Percentiles rank a stretch among this genome's conserved stretches.
These are phyloP conservation scores for Fusarium armeniacum DNA, from an alignment of 2,329 filamentous ascomycete species.

Conservation along the genomic window DNA sequence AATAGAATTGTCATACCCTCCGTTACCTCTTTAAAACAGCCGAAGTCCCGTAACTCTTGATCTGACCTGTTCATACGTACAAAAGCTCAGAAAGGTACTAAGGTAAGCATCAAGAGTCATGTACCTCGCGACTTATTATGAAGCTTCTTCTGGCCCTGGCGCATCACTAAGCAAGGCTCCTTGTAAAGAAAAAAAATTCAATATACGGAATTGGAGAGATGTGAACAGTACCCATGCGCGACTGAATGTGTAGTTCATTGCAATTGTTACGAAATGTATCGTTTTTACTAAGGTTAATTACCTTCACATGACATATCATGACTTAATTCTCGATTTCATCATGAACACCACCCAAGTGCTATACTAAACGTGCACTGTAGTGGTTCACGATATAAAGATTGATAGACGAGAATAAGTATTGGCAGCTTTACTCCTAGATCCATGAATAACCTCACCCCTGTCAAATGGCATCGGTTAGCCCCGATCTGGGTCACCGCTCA, in stretches of 20 bases:
- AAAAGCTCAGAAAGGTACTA: conserved; percentile 11
- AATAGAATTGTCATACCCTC: not conserved
- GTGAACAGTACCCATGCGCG: not conserved
- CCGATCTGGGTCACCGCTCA: conserved; percentile 33
- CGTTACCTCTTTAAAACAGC: not conserved
- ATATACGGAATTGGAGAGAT: conserved; percentile 2
- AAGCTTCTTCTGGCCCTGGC: conserved; percentile 36
- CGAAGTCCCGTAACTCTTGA: not conserved
- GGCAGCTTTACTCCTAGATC: conserved; percentile 9
- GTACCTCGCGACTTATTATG: conserved; percentile 30
- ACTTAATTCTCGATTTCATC: conserved; percentile 19
- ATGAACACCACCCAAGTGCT: not conserved
- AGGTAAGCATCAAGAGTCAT: conserved; percentile 14
- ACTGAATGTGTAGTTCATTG: conserved; percentile 1
- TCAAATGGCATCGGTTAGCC: conserved; percentile 34
- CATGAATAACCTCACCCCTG: conserved; percentile 21
- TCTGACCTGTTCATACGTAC: not conserved
- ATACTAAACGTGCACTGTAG: conserved; percentile 14
- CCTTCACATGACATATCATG: conserved; percentile 3
- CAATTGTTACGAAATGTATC: conserved; percentile 1
- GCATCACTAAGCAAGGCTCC: conserved; percentile 36
- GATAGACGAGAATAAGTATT: conserved; percentile 14
- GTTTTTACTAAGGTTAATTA: conserved; percentile 6
- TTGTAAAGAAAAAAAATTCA: conserved; percentile 15
- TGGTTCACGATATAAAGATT: conserved; percentile 12